Conservation (phyloP, 2,329 filamentous ascomycete genomes). For the Hymenoscyphus scutula region DNA sequence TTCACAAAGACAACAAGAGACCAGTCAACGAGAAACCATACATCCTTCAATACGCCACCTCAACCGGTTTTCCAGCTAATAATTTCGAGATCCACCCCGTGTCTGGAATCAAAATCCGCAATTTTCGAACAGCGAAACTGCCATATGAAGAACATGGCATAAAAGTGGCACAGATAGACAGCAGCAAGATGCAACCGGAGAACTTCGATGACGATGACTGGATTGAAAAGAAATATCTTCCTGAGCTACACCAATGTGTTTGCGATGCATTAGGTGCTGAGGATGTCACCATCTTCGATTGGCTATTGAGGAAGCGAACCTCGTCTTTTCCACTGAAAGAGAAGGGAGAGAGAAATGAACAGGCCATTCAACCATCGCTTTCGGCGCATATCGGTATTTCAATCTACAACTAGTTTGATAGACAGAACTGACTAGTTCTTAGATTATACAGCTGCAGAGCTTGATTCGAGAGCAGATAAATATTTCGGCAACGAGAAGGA, state of each 20-base stretch:
- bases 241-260: neutral
- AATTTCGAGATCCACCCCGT: conserved; percentile 1
- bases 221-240: conserved; percentile 1
- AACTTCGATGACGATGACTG: conserved; percentile 5
- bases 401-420: neutral
- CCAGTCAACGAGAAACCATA: neutral
- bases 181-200: neutral
- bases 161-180: neutral
- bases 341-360: neutral
- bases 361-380: neutral
- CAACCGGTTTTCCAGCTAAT: neutral
- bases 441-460: too few species aligned
- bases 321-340: neutral
- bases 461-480: too few species aligned
- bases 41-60: neutral
- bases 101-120: neutral
- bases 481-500: neutral
- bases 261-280: neutral
- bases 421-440: too few species aligned
- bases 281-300: conserved; percentile 5
- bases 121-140: neutral
- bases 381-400: neutral
- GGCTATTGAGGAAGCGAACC: neutral
- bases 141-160: neutral
- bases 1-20: neutral